Evolutionary conservation across 768 basidiomycete species (phyloP), one percentile per base, ranked within the genome.

Genomic region (Trametes gibbosa): DNA sequence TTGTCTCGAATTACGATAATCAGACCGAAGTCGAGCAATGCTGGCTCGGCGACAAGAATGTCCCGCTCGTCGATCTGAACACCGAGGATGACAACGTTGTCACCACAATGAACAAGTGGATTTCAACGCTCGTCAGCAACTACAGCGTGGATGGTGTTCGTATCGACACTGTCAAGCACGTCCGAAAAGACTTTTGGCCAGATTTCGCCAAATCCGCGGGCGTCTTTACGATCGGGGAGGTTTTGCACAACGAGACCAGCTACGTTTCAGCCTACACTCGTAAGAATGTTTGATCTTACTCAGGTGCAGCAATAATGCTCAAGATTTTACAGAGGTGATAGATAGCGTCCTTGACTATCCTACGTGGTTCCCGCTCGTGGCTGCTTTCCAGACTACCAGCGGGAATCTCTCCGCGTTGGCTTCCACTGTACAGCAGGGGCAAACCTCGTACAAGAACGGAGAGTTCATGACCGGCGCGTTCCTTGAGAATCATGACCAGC

Each of bases 121-220:
- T 85, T 45, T 68, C 65, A 14, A 63, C 73, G 29, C 70, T 84
- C 12, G 79, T 84, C 5, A 49, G 68, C 24, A 75, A 76, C 45
- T 86, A 84, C 64, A 66, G 58, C 10, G 73, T 80, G 54, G 85
- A 86, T 63, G 81, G 84, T 9, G 65, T 85, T 29, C 77, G 84
- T 24, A 78, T 86, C 68, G 84, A 84, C 55, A 81, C 84, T 4
- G 83, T 80, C 60, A 85, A 84, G 68, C 82, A 83, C 66, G 73
- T 86, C 62, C 72, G 76, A 1, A 75, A 74, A 62, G 72, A 76
- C 21, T 86, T 86, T 68, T 86, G 84, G 84, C 75, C 74, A 9
- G 75, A 66, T 5, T 85, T 84, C 66, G 72, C 76, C 48, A 64
- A 70, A 21, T 69, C 78, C 12, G 80, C 82, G 0, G 79, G 77